Evolutionary conservation across 148 eudicot genomes (phyloP).

Genomic region (Vaccinium myrtillus): DNA sequence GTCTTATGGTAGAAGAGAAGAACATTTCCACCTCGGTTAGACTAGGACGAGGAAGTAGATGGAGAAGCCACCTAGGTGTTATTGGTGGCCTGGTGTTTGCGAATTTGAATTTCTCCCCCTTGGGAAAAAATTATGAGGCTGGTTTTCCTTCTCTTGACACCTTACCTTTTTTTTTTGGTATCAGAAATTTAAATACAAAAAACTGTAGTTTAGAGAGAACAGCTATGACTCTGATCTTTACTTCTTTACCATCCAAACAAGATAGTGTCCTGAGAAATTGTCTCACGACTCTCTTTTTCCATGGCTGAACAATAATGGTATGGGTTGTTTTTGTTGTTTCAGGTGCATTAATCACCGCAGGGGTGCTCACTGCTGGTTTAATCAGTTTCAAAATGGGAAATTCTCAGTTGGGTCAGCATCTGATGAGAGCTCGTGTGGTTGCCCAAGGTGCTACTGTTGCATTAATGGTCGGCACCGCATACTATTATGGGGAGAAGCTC

Average conservation of each 20-base stretch:
- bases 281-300: background rate
- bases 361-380: constrained; percentile 84
- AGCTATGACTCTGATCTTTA: background rate
- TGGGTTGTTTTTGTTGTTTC: constrained; percentile 13
- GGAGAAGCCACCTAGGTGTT: background rate
- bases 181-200: background rate
- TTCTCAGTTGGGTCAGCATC: constrained; percentile 73
- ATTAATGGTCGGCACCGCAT: constrained; percentile 82
- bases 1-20: background rate
- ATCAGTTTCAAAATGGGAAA: constrained; percentile 87
- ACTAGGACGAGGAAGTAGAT: background rate
- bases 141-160: background rate
- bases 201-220: background rate
- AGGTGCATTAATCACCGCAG: constrained; percentile 87
- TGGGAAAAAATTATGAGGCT: background rate
- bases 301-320: background rate
- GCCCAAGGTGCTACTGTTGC: constrained; percentile 98
- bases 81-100: background rate
- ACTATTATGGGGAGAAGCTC: constrained; percentile 68
- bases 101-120: background rate
- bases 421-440: constrained; percentile 92
- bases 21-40: background rate
- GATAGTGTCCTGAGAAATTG: background rate
- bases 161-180: background rate
- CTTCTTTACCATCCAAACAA: background rate